Evolutionary conservation across 768 basidiomycete genomes (phyloP).

Genomic region (Collybia mongolica): DNA sequence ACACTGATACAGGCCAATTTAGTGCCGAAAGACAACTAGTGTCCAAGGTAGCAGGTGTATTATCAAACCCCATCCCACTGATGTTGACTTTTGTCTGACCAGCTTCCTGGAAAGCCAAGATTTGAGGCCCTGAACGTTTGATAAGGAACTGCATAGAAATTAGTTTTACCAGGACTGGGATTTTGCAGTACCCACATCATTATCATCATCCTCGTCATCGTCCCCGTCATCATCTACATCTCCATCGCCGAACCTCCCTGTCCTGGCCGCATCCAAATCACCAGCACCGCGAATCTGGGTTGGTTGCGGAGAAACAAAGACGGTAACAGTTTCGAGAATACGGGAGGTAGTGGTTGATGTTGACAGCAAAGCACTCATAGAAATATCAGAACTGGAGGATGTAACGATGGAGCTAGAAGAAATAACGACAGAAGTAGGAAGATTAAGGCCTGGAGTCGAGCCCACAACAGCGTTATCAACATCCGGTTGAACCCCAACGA

Average conservation of each 20-base stretch:
- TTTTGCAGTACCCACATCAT: conserved; percentile 3
- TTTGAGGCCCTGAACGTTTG: conserved; percentile 12
- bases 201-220: conserved; percentile 15
- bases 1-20: conserved; percentile 73
- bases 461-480: conserved; percentile 2
- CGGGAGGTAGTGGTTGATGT: background rate
- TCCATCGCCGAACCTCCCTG: no score
- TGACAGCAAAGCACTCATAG: background rate
- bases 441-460: conserved; percentile 3
- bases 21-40: conserved; percentile 56
- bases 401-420: conserved; percentile 9
- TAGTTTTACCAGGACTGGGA: background rate
- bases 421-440: background rate
- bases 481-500: conserved; percentile 1
- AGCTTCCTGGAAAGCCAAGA: conserved; percentile 15
- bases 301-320: conserved; percentile 19
- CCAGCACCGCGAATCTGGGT: conserved; percentile 3
- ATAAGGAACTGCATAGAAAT: background rate
- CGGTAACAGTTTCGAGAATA: conserved; percentile 18
- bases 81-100: conserved; percentile 26
- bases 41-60: conserved; percentile 37
- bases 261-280: background rate
- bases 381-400: conserved; percentile 6
- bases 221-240: conserved; percentile 7
- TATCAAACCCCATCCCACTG: conserved; percentile 29